Base-by-base conservation (phyloP, 441 rosid species). In the Pelargonium cotyledonis region DNA sequence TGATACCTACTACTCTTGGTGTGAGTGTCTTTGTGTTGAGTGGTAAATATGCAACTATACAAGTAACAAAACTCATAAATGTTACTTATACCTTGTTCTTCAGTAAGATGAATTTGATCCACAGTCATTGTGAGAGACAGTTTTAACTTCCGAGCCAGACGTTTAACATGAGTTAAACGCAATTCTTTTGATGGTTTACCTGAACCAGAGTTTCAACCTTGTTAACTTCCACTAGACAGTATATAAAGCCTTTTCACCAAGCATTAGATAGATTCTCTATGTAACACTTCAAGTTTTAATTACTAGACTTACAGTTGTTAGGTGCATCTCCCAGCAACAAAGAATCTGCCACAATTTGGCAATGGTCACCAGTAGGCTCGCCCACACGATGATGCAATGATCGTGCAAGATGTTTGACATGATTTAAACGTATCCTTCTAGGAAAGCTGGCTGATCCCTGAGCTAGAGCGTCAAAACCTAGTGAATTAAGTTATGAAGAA, bases 361-460 rank as follows among this genome's bases (percentile, higher is more conserved):
- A 73, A 72, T 66, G 70, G 44, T 73, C 68, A 31, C 62, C 63
- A 35, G 68, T 51, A 55, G 67, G 70, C 74, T 71, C 72, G 14
- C 69, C 40, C 41, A 76, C 67, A 51, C 80, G 78, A 76, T 72
- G 76, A 74, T 80, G 76, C 18, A 83, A 53, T 63, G 86, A 82
- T 69, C 98, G 84, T 1, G 98, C 98, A 62, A 91, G 73, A 82
- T 84, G 89, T 71, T 89, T 94, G 71, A 94, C 41, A 40, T 83
- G 95, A 74, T 73, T 94, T 58, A 94, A 75, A 6, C 97, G 83
- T 64, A 88, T 72, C 68, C 85, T 80, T 47, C 79, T 82, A 1
- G 87, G 85, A 41, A 87, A 70, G 41, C 71, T 80, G 64, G 86
- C 80, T 57, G 84, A 63, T 65, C 69, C 84, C 70, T 85, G 79